Evolutionary conservation across 768 basidiomycete genomes (phyloP).

Genomic region (Panaeolus papilionaceus): DNA sequence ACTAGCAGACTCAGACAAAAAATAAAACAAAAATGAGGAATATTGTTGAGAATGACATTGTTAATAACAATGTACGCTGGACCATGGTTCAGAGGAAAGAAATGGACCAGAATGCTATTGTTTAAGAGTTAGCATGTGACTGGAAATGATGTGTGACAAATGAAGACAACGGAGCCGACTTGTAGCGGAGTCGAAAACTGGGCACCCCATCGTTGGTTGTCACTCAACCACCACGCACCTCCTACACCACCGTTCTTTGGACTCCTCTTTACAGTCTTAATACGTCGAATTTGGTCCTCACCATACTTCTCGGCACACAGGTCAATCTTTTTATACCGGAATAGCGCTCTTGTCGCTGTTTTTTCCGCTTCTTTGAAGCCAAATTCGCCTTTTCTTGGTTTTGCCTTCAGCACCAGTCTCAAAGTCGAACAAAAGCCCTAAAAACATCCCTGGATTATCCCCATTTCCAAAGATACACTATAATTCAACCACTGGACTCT

Average conservation of each 20-base stretch:
- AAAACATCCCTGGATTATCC: constrained; percentile 34
- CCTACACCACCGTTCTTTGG: constrained; percentile 34
- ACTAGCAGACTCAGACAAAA: constrained; percentile 5
- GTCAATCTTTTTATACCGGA: constrained; percentile 24
- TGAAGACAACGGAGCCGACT: constrained; percentile 39
- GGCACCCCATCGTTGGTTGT: constrained; percentile 50
- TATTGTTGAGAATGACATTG: not conserved
- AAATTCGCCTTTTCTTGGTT: constrained; percentile 34
- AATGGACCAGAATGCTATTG: constrained; percentile 13
- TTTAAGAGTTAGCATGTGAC: not conserved
- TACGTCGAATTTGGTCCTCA: constrained; percentile 30
- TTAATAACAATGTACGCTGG: not conserved
- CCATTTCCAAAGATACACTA: constrained; percentile 33
- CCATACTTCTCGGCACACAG: constrained; percentile 25
- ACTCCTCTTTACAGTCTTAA: constrained; percentile 34
- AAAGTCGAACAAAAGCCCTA: constrained; percentile 36
- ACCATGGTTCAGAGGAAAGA: not conserved
- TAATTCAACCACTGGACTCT: constrained; percentile 37
- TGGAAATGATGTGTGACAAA: constrained; percentile 12
- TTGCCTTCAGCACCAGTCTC: constrained; percentile 35
- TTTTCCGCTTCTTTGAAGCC: constrained; percentile 35
- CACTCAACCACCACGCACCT: constrained; percentile 51
- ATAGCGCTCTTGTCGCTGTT: constrained; percentile 32
- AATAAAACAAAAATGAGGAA: not conserved
- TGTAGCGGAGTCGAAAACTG: constrained; percentile 52